Evolutionary conservation across 1,284 basidiomycete species (phyloP), one percentile per base, ranked within the genome.

Genomic region (Rhizopogon parksii): DNA sequence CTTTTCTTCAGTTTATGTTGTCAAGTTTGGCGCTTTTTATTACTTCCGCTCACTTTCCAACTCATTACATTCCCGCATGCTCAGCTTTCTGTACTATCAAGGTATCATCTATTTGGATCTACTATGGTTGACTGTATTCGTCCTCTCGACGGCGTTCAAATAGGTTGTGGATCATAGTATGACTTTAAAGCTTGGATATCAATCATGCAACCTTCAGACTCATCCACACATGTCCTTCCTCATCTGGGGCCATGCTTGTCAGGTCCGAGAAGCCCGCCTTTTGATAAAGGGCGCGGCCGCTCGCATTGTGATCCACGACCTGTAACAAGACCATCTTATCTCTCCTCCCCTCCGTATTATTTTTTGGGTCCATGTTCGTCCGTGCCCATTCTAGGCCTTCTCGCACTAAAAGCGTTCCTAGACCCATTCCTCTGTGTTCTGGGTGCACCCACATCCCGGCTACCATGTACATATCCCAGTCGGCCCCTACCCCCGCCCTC

Each of bases 361-460:
- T 25, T 34, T 53, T 50, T 25, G 35, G 4, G 8, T 62, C 60
- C 40, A 50, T 42, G 19, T 63, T 42, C 12, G 43, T 59, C 38
- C 56, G 53, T 17, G 32, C 63, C 63, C 60, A 67, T 34, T 57
- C 56, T 38, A 66, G 39, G 36, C 61, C 63, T 11, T 47, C 54
- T 19, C 46, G 51, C 7, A 56, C 39, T 17, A 65, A 51, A 25
- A 47, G 50, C 24, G 49, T 36, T 46, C 64, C 72, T 6, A 72
- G 46, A 7, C 67, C 61, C 34, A 58, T 64, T 4, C 67, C 57
- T 42, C 72, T 58, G 42, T 68, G 64, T 1, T 63, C 61, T 17
- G 66, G 66, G 39, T 63, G 60, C 14, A 72, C 65, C 71, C 69
- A 72, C 63, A 71, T 63, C 14, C 59, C 68, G 32, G 54, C 63